A percentile compares a stretch with the other conserved stretches of the same genome.
Conservation (phyloP, 2,329 filamentous ascomycete genomes). For the Apiospora rasikravindrae region DNA sequence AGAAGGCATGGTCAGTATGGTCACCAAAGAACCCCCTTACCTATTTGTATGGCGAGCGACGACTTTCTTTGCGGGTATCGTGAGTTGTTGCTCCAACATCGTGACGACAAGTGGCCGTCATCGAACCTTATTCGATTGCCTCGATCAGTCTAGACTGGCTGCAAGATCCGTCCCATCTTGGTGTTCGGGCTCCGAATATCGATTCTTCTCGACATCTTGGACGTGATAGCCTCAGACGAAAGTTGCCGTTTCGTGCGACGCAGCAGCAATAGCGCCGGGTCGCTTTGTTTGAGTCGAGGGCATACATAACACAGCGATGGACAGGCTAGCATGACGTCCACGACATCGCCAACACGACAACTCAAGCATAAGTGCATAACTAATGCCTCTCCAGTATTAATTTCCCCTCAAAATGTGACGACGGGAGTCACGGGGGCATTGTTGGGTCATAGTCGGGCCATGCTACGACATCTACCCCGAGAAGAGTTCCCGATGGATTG, state of each 20-base stretch:
- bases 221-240: neutral
- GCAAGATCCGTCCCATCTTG: neutral
- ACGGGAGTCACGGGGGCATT: neutral
- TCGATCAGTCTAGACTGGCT: neutral
- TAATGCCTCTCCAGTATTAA: neutral
- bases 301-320: neutral
- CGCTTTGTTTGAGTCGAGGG: neutral
- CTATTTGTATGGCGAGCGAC: neutral
- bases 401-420: neutral
- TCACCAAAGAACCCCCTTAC: too few species aligned
- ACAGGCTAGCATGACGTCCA: neutral
- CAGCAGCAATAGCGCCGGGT: neutral
- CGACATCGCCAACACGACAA: neutral
- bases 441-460: conserved; percentile 1
- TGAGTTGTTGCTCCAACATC: conserved; percentile 4
- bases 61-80: neutral
- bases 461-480: neutral
- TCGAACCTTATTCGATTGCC: neutral
- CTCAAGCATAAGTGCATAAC: conserved; percentile 4
- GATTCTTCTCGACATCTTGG: neutral
- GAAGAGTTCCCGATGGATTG: conserved; percentile 2
- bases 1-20: too few species aligned
- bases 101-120: conserved; percentile 13
- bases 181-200: neutral
- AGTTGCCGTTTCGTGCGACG: neutral